A percentile compares a stretch with the other conserved stretches of the same genome.
Conservation (phyloP, 306 rosid species). For the Quercus alba region DNA sequence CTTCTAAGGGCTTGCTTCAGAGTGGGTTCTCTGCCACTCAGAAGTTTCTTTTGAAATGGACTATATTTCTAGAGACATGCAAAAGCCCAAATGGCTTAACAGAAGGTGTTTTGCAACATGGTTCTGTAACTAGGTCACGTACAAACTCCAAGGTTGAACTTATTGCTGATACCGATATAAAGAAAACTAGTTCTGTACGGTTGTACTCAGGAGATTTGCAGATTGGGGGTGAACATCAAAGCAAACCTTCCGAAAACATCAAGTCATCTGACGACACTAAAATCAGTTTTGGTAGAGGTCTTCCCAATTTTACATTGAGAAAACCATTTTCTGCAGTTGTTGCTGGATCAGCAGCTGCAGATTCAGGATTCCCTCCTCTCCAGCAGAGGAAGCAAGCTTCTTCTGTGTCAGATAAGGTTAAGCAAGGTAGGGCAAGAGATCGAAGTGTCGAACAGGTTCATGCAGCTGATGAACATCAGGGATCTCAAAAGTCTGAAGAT, state of each 20-base stretch:
- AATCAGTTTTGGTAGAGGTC: conserved; percentile 63
- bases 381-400: conserved; percentile 58
- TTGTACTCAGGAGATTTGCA: conserved; percentile 36
- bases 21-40: conserved; percentile 76
- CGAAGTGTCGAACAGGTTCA: conserved; percentile 37
- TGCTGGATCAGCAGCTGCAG: conserved; percentile 66
- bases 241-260: conserved; percentile 36
- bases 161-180: conserved; percentile 32
- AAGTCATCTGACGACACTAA: conserved; percentile 46
- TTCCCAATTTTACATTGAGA: conserved; percentile 69
- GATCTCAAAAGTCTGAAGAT: conserved; percentile 46
- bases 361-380: conserved; percentile 83
- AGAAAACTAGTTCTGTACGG: conserved; percentile 31
- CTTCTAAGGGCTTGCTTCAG: conserved; percentile 83
- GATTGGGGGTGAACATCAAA: conserved; percentile 42
- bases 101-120: conserved; percentile 36
- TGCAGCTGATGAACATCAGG: conserved; percentile 34
- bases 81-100: conserved; percentile 33
- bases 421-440: conserved; percentile 50
- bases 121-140: conserved; percentile 27
- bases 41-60: conserved; percentile 74
- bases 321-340: conserved; percentile 98
- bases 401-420: conserved; percentile 55
- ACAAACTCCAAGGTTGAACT: conserved; percentile 36
- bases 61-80: conserved; percentile 48